A percentile compares a stretch with the other conserved stretches of the same genome.
Conservation (phyloP, 768 basidiomycete species). For the Leccinum aurantiacum region DNA sequence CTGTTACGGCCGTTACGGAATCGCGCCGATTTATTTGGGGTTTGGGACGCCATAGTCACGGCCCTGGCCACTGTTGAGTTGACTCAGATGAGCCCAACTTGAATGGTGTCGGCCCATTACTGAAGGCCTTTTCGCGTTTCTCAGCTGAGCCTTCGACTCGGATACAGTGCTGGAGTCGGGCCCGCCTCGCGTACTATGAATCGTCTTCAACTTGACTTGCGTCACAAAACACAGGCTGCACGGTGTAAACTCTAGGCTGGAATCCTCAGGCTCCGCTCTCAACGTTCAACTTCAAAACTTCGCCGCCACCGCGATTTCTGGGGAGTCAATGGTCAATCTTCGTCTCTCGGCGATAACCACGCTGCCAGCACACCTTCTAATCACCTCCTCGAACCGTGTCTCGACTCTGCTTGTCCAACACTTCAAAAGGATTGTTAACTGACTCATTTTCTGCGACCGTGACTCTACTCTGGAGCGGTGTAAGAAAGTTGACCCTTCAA, state of each 20-base stretch:
- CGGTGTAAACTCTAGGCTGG: not conserved
- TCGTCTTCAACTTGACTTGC: not conserved
- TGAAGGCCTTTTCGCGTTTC: too few species aligned
- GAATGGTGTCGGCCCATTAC: too few species aligned
- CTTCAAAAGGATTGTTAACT: not conserved
- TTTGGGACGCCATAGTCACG: too few species aligned
- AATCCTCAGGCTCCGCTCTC: not conserved
- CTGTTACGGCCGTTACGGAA: too few species aligned
- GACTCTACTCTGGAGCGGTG: not conserved
- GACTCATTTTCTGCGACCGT: not conserved
- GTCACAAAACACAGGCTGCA: not conserved
- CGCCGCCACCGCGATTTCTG: not conserved
- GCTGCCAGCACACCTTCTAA: not conserved
- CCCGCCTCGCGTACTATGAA: not conserved
- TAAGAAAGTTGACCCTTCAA: not conserved
- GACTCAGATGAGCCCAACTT: too few species aligned
- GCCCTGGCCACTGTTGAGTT: too few species aligned
- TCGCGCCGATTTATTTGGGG: too few species aligned
- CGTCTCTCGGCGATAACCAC: not conserved
- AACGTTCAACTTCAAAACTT: not conserved
- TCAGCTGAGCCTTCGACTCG: too few species aligned
- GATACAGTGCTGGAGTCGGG: too few species aligned
- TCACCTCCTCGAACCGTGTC: not conserved
- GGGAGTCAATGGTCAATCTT: not conserved
- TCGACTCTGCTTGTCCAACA: not conserved